phyloP scores from a whole-genome alignment of 2,329 filamentous ascomycete genomes.

The Colletotrichum plurivorum region DNA sequence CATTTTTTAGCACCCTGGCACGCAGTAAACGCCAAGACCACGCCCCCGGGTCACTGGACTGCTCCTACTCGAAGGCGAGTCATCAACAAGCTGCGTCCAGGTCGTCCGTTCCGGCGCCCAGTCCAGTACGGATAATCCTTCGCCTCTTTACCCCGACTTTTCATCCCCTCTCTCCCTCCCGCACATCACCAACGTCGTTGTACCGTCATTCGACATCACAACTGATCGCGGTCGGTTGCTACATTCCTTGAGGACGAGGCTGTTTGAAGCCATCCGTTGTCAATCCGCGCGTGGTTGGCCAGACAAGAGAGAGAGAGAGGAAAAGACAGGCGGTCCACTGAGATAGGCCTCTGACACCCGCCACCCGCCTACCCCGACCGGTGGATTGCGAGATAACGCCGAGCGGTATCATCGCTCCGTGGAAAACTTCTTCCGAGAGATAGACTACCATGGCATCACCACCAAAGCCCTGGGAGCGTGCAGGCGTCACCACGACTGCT shows the following conservation, averaged over 20 bases:
- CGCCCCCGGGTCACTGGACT: constrained; percentile 22
- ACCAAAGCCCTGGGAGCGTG: constrained; percentile 96
- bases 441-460: constrained; percentile 76
- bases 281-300: constrained; percentile 4
- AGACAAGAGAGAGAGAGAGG: not conserved
- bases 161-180: constrained; percentile 5
- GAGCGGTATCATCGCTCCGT: constrained; percentile 20
- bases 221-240: constrained; percentile 16
- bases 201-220: constrained; percentile 13
- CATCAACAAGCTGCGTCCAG: constrained; percentile 4
- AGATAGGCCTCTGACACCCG: constrained; percentile 2
- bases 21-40: constrained; percentile 27
- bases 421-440: constrained; percentile 38
- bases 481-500: constrained; percentile 69
- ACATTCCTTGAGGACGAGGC: constrained; percentile 4
- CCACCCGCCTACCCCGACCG: constrained; percentile 29
- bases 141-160: constrained; percentile 17
- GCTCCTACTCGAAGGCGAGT: constrained; percentile 13
- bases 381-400: constrained; percentile 39
- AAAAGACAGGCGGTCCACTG: not conserved
- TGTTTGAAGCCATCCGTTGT: constrained; percentile 4
- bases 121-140: constrained; percentile 13
- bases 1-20: constrained; percentile 32
- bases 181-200: constrained; percentile 15
- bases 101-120: constrained; percentile 20